Percentiles rank a stretch among this genome's conserved stretches.
These are phyloP conservation scores for Ustilago trichophora DNA, from an alignment of 1,284 basidiomycete species.

Conservation along the genomic window DNA sequence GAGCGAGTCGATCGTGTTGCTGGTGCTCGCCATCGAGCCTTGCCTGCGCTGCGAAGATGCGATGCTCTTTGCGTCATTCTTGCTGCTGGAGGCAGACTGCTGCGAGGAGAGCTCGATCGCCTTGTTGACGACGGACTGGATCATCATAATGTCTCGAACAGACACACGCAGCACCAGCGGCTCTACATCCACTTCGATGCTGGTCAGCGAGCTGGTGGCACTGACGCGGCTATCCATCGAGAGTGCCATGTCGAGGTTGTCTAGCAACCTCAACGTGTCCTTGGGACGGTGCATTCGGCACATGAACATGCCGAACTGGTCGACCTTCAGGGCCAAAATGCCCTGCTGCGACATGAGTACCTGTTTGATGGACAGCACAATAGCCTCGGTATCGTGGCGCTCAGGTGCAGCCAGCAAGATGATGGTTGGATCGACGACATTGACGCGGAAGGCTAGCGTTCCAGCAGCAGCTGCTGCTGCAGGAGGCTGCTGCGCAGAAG, in stretches of 20 bases:
- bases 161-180: conserved; percentile 89
- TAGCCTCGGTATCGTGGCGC: conserved; percentile 82
- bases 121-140: conserved; percentile 86
- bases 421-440: conserved; percentile 90
- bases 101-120: conserved; percentile 77
- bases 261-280: conserved; percentile 89
- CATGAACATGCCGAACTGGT: conserved; percentile 90
- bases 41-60: conserved; percentile 39
- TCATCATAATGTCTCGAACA: conserved; percentile 89
- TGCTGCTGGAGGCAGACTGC: conserved; percentile 9
- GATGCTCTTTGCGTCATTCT: conserved; percentile 38
- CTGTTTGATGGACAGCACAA: conserved; percentile 84
- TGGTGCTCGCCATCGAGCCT: conserved; percentile 32
- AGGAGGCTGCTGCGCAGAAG: neutral
- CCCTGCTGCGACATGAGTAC: conserved; percentile 92
- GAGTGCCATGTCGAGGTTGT: conserved; percentile 88
- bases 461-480: conserved; percentile 19
- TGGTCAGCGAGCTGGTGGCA: conserved; percentile 79
- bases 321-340: conserved; percentile 82
- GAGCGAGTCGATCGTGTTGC: conserved; percentile 39
- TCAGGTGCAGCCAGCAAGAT: conserved; percentile 88
- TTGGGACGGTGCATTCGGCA: conserved; percentile 82
- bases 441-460: conserved; percentile 76
- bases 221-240: conserved; percentile 84
- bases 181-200: conserved; percentile 82